Evolutionary conservation across 805 yeast species (phyloP).

Genomic region (Candida taoyuanica): DNA sequence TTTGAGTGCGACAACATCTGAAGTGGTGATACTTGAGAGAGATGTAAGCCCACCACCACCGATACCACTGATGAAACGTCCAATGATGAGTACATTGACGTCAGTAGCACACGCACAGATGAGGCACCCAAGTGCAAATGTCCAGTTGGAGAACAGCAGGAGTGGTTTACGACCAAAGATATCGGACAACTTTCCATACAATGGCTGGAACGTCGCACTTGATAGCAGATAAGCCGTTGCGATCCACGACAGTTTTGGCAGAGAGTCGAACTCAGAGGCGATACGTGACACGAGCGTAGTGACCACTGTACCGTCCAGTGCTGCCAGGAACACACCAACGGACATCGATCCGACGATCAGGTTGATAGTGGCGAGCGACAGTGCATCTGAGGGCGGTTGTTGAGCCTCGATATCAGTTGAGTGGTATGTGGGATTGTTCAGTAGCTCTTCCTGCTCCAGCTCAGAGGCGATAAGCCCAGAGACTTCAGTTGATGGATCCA

Average conservation of each 20-base stretch:
- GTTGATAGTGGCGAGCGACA: conserved; percentile 18
- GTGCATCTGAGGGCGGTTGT: conserved; percentile 6
- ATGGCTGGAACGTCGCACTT: conserved; percentile 69
- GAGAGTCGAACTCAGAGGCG: conserved; percentile 63
- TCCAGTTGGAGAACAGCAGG: conserved; percentile 45
- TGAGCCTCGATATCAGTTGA: conserved; percentile 10
- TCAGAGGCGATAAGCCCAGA: conserved; percentile 33
- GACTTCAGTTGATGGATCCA: conserved; percentile 30
- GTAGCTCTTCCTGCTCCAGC: conserved; percentile 28
- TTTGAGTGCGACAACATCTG: conserved; percentile 73
- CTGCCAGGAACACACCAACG: conserved; percentile 51
- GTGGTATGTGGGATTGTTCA: conserved; percentile 17
- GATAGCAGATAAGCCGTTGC: conserved; percentile 67
- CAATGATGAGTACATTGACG: conserved; percentile 43
- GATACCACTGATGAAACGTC: conserved; percentile 72
- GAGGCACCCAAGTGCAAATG: conserved; percentile 55
- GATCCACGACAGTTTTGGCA: conserved; percentile 65
- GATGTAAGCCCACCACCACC: conserved; percentile 89
- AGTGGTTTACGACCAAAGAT: conserved; percentile 62
- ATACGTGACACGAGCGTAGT: conserved; percentile 61
- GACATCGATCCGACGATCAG: conserved; percentile 40
- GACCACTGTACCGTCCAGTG: conserved; percentile 65
- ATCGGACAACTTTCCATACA: conserved; percentile 67
- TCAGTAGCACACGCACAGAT: conserved; percentile 50
- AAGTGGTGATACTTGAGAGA: conserved; percentile 66